Conservation (phyloP, 1,139 yeast genomes). For the Hyphopichia wangnamkhiaoensis region DNA sequence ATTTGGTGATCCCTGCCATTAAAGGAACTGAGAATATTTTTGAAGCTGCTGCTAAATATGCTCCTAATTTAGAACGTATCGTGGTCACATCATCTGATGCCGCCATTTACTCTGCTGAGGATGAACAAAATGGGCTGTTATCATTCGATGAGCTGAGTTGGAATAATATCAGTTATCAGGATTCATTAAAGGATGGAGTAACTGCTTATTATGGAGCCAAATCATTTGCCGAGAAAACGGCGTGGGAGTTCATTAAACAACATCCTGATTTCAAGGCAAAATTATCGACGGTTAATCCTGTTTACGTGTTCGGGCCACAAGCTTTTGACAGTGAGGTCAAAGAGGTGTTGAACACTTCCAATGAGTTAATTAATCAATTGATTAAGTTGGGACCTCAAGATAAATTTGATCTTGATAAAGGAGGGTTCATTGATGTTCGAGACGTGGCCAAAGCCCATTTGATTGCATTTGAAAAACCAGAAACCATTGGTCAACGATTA, state of each 20-base stretch:
- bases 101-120: constrained; percentile 40
- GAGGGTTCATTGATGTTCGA: constrained; percentile 41
- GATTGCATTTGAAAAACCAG: constrained; percentile 28
- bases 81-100: constrained; percentile 48
- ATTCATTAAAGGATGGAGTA: constrained; percentile 37
- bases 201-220: constrained; percentile 44
- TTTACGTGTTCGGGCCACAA: constrained; percentile 45
- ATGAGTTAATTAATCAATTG: constrained; percentile 27
- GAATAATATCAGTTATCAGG: constrained; percentile 40
- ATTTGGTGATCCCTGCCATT: constrained; percentile 42
- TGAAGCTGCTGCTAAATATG: constrained; percentile 25
- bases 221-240: constrained; percentile 39
- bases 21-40: constrained; percentile 39
- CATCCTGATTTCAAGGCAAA: constrained; percentile 42
- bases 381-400: constrained; percentile 24
- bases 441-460: constrained; percentile 43
- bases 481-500: constrained; percentile 26
- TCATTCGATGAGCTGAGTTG: constrained; percentile 41
- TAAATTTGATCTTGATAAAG: constrained; percentile 25
- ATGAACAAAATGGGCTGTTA: constrained; percentile 33
- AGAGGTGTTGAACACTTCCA: constrained; percentile 36
- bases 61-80: constrained; percentile 28
- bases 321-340: constrained; percentile 31
- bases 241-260: constrained; percentile 34
- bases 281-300: constrained; percentile 30